Evolutionary conservation across 768 basidiomycete genomes (phyloP).

Genomic region (Russula vinacea): DNA sequence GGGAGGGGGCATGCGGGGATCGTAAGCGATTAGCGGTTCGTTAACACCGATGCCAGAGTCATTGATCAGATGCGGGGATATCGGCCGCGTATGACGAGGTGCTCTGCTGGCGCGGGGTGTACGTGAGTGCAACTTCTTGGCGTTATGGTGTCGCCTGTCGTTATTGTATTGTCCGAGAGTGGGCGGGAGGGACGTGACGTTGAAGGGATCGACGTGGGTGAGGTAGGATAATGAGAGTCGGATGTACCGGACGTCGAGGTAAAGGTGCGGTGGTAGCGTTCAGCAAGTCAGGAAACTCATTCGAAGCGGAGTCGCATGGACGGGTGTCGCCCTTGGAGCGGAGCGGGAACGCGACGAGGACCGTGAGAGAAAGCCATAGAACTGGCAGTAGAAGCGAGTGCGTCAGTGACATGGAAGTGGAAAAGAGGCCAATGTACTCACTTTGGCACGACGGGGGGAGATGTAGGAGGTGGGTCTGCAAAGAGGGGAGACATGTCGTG

Average conservation of each 20-base stretch:
- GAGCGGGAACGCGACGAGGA: conserved; percentile 61
- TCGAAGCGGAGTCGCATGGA: conserved; percentile 31
- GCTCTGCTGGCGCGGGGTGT: conserved; percentile 18
- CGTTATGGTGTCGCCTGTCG: conserved; percentile 58
- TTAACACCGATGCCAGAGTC: conserved; percentile 25
- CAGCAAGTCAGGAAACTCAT: conserved; percentile 28
- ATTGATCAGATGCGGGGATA: conserved; percentile 14
- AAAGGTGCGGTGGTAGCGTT: conserved; percentile 31
- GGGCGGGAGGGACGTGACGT: conserved; percentile 59
- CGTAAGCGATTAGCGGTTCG: conserved; percentile 21
- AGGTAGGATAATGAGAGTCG: conserved; percentile 26
- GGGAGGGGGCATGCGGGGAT: conserved; percentile 30
- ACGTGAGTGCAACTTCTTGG: conserved; percentile 36
- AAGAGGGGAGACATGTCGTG: conserved; percentile 28
- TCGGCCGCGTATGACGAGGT: conserved; percentile 13
- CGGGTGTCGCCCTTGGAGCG: conserved; percentile 36
- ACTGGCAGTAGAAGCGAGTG: conserved; percentile 37
- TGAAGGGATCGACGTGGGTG: conserved; percentile 36
- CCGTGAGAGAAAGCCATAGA: conserved; percentile 54
- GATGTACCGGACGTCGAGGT: conserved; percentile 27
- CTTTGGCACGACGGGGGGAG: conserved; percentile 25
- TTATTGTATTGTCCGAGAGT: conserved; percentile 60
- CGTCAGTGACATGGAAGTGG: background rate
- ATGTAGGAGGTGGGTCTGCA: conserved; percentile 15
- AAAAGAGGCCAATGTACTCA: conserved; percentile 4